phyloP scores from a whole-genome alignment of 169 alveolate species.

The Plasmodium cynomolgi region DNA sequence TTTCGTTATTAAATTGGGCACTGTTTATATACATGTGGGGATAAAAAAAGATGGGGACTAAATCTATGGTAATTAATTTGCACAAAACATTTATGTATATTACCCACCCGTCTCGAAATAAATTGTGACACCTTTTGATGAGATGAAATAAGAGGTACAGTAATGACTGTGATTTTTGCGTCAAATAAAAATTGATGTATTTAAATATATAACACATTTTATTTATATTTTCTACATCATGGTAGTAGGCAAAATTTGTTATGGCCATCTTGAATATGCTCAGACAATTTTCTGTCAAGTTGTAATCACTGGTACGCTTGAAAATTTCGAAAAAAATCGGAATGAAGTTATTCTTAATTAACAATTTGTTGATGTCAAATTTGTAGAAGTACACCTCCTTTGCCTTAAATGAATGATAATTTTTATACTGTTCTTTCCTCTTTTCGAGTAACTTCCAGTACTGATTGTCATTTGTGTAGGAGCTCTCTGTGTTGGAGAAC shows the following conservation, averaged over 20 bases:
- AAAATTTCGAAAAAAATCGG: slow-evolving; percentile 67
- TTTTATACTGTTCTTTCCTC: slow-evolving; percentile 56
- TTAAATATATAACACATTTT: slow-evolving; percentile 56
- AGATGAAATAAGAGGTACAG: slow-evolving; percentile 61
- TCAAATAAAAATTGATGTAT: slow-evolving; percentile 63
- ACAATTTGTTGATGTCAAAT: slow-evolving; percentile 53
- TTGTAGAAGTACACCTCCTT: slow-evolving; percentile 38
- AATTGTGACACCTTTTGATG: slow-evolving; percentile 60
- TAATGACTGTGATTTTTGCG: slow-evolving; percentile 68
- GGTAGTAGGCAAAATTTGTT: slow-evolving; percentile 51
- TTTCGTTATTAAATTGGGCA: slow-evolving; percentile 62
- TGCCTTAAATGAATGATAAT: slow-evolving; percentile 40
- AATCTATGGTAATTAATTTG: slow-evolving; percentile 57
- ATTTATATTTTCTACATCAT: slow-evolving; percentile 57
- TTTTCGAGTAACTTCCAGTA: slow-evolving; percentile 68
- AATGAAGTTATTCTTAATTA: slow-evolving; percentile 55
- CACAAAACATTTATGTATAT: slow-evolving; percentile 40
- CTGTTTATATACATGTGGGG: slow-evolving; percentile 52
- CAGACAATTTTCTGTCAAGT: slow-evolving; percentile 56
- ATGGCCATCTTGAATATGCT: slow-evolving; percentile 58
- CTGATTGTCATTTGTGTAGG: slow-evolving; percentile 74
- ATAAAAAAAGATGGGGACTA: slow-evolving; percentile 59
- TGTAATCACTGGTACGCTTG: slow-evolving; percentile 41
- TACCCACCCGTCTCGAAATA: slow-evolving; percentile 69
- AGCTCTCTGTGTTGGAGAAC: slow-evolving; percentile 35